phyloP scores from a whole-genome alignment of 208 protist species.

The Trypanosoma melophagium region DNA sequence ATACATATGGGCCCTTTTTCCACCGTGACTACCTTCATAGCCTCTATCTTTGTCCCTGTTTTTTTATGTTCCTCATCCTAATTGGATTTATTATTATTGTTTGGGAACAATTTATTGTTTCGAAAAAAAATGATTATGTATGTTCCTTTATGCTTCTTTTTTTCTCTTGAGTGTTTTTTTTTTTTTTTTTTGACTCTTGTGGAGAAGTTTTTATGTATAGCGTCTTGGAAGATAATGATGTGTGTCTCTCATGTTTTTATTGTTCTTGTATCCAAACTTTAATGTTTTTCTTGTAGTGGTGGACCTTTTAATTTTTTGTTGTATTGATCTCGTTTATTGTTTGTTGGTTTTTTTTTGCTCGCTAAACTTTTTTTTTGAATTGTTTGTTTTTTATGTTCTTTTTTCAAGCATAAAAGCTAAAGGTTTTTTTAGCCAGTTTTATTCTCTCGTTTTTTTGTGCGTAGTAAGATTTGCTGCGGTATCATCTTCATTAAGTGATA shows the following conservation, averaged over 20 bases:
- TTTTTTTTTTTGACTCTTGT: slow-evolving; percentile 8
- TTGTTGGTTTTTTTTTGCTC: too few relatives aligned
- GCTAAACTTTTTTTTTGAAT: not conserved
- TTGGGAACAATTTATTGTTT: slow-evolving; percentile 3
- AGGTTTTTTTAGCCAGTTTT: not conserved
- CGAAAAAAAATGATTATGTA: not conserved
- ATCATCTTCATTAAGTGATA: not conserved
- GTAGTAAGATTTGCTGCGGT: not conserved
- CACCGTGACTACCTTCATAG: slow-evolving; percentile 9
- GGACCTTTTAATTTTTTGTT: too few relatives aligned
- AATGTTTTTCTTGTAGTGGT: too few relatives aligned
- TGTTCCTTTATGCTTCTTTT: slow-evolving; percentile 3
- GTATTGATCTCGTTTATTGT: too few relatives aligned
- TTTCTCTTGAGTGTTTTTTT: slow-evolving; percentile 8
- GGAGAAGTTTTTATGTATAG: not conserved
- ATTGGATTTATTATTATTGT: not conserved
- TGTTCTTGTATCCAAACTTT: not conserved
- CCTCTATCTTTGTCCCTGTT: not conserved
- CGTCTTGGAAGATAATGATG: not conserved
- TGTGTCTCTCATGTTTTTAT: not conserved
- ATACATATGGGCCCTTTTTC: slow-evolving; percentile 5
- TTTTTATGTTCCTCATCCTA: slow-evolving; percentile 30
- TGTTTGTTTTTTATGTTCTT: slow-evolving; percentile 19
- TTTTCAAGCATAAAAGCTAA: not conserved
- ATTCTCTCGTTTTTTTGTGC: slow-evolving; percentile 8